Percentiles rank a stretch among this genome's conserved stretches.
These are phyloP conservation scores for Cutaneotrichosporon sp. DNA, from an alignment of 1,284 basidiomycete genomes.

Conservation along the genomic window DNA sequence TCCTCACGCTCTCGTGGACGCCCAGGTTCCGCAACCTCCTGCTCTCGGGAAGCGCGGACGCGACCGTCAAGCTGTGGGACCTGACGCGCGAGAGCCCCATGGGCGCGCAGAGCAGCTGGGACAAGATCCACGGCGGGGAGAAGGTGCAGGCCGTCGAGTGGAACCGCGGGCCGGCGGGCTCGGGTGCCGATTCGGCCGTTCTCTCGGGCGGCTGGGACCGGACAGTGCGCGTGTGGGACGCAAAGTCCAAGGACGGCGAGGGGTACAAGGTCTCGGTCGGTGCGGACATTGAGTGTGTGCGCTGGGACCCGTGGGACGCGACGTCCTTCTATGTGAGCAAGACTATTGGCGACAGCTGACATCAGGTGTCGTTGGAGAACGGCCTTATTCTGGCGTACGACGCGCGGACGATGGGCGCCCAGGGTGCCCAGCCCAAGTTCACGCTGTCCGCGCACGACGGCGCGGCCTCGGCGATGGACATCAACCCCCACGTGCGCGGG, in stretches of 20 bases:
- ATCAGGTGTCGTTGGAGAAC: slow-evolving; percentile 86
- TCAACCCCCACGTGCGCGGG: slow-evolving; percentile 87
- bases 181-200: slow-evolving; percentile 69
- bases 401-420: slow-evolving; percentile 72
- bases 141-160: slow-evolving; percentile 98
- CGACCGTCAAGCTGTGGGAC: slow-evolving; percentile 98
- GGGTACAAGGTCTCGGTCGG: slow-evolving; percentile 78
- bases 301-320: slow-evolving; percentile 94
- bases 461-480: slow-evolving; percentile 86
- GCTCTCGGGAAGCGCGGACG: slow-evolving; percentile 89
- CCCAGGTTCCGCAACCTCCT: slow-evolving; percentile 82
- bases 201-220: slow-evolving; percentile 93
- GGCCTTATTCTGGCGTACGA: slow-evolving; percentile 91
- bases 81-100: slow-evolving; percentile 68
- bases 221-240: slow-evolving; percentile 90
- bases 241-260: slow-evolving; percentile 70
- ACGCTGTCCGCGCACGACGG: slow-evolving; percentile 94
- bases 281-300: slow-evolving; percentile 87
- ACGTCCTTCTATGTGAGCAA: slow-evolving; percentile 79
- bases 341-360: too few species aligned
- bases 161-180: slow-evolving; percentile 69
- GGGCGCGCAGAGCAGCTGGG: slow-evolving; percentile 77
- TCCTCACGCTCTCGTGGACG: slow-evolving; percentile 92
- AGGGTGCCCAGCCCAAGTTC: slow-evolving; percentile 63
- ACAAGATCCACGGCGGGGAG: slow-evolving; percentile 73